Evolutionary conservation across 164 flowering plant genomes (phyloP).

Genomic region (Dillenia turbinata): DNA sequence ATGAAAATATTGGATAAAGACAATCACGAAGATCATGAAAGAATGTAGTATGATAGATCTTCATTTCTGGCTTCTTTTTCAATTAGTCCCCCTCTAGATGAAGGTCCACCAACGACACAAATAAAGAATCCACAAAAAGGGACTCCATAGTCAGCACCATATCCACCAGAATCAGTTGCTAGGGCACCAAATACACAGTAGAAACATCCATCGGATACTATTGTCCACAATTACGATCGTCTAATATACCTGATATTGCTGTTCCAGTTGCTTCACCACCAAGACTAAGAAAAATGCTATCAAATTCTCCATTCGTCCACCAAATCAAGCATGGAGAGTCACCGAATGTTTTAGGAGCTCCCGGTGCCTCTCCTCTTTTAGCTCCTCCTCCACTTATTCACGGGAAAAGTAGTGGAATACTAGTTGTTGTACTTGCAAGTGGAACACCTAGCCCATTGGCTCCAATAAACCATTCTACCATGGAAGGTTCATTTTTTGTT

Average conservation of each 20-base stretch:
- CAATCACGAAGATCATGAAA: no score
- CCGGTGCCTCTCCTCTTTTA: constrained; percentile 26
- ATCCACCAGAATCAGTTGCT: no score
- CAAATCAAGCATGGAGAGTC: constrained; percentile 17
- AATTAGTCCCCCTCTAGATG: no score
- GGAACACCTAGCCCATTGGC: constrained; percentile 18
- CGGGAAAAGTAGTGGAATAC: constrained; percentile 17
- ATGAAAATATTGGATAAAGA: no score
- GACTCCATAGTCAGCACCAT: constrained; percentile 12
- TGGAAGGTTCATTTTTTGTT: constrained; percentile 29
- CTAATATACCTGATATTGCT: no score
- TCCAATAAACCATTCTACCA: constrained; percentile 22
- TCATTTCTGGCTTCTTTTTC: no score
- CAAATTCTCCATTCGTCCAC: constrained; percentile 16
- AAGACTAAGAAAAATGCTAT: constrained; percentile 13
- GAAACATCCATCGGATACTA: no score
- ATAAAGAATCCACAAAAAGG: no score
- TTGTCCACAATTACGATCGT: no score
- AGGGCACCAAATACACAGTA: no score
- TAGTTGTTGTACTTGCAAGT: constrained; percentile 37
- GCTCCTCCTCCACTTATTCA: constrained; percentile 22
- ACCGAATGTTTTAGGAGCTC: constrained; percentile 30
- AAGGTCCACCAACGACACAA: no score
- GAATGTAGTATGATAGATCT: no score
- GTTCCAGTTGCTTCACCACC: constrained; percentile 26